Percentiles rank a stretch among this genome's conserved stretches.
These are phyloP conservation scores for Boletus vermiculosoides DNA, from an alignment of 768 basidiomycete species.

Conservation along the genomic window DNA sequence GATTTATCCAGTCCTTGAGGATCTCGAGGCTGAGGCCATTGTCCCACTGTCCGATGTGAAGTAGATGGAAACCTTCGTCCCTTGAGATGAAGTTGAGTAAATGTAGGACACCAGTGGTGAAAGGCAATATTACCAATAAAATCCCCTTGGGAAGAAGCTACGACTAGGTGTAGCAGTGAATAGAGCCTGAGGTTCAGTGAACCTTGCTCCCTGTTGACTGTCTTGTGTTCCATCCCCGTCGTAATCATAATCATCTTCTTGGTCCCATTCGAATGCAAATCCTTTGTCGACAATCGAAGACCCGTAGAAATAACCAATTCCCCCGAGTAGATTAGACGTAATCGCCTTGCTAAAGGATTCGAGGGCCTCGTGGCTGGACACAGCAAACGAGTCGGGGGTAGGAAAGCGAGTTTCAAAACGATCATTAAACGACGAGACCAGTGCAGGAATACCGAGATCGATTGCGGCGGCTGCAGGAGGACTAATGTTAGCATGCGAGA, in stretches of 20 bases:
- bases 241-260: conserved; percentile 48
- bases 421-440: conserved; percentile 56
- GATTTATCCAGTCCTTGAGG: conserved; percentile 81
- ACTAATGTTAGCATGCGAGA: neutral
- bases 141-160: conserved; percentile 96
- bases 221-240: conserved; percentile 39
- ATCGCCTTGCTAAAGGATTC: conserved; percentile 81
- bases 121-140: conserved; percentile 76
- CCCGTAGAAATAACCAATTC: conserved; percentile 94
- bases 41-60: conserved; percentile 92
- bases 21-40: conserved; percentile 90
- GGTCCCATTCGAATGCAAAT: conserved; percentile 92
- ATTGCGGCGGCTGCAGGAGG: conserved; percentile 52
- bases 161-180: conserved; percentile 93
- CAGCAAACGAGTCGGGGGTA: conserved; percentile 52
- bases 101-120: neutral
- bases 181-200: conserved; percentile 74
- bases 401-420: conserved; percentile 76
- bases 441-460: conserved; percentile 66
- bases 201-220: conserved; percentile 49
- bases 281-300: conserved; percentile 81
- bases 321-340: conserved; percentile 89
- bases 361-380: conserved; percentile 47
- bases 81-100: conserved; percentile 36
- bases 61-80: conserved; percentile 97